Evolutionary conservation across 2,329 filamentous ascomycete species (phyloP), one percentile per base, ranked within the genome.

Genomic region (Colletotrichum viniferum): DNA sequence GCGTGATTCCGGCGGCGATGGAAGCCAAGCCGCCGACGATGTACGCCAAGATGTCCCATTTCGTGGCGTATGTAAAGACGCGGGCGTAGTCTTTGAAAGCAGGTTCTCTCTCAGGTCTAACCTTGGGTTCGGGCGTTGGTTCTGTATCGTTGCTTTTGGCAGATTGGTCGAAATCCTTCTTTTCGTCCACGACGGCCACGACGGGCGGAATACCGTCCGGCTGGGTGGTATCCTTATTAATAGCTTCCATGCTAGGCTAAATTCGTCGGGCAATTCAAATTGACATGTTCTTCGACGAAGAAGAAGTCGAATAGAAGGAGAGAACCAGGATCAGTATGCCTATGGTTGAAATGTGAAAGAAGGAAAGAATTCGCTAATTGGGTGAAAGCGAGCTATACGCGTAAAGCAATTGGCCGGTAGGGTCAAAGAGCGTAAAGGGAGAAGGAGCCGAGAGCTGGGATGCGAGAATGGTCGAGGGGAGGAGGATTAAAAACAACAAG

Each of bases 21-120:
- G 89, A 88, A 62, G 89, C 86, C 52, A 90, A 8, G 18, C 82
- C 79, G 24, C 88, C 90, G 8, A 83, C 81, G n/a, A 80, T 82
- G 79, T 91, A 87, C 48, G 89, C 83, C 38, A 87, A 74, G 58
- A 86, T 85, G 77, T 91, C 90, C 86, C 86, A 88, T 79, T 83
- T 85, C n/a, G 83, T 88, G 21, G 88, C 89, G 83, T 91, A 91
- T 21, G 81, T 81, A 78, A 91, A 91, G 56, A 91, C 83, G 71
- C 90, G 85, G 55, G 87, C 62, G 78, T 89, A 90, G 80, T 90
- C 88, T 14, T 82, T 80, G 68, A 88, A 81, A 3, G 76, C 79
- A 1, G 88, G 87, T 71, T 88, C 86, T 71, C 88, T 83, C 79
- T 89, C 85, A 7, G 87, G 85, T 10, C 82, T 84, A 4, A 79